phyloP scores from a whole-genome alignment of 2,329 filamentous ascomycete genomes.

The Periconia sp. region DNA sequence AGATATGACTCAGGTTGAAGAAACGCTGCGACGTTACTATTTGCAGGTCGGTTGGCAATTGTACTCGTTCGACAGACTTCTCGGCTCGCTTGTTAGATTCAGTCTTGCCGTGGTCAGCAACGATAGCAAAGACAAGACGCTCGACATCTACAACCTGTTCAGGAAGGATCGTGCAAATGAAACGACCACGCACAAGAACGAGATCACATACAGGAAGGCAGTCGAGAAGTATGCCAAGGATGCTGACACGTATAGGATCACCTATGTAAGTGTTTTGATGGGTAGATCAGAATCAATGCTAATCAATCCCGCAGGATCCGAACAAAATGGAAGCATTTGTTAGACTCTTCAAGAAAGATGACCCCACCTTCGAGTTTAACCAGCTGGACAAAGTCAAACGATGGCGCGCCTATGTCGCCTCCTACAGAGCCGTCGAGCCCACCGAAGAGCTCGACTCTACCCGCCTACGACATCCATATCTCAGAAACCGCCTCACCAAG shows the following conservation, averaged over 20 bases:
- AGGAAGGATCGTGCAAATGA: constrained; percentile 80
- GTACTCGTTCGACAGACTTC: constrained; percentile 89
- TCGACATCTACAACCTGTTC: constrained; percentile 88
- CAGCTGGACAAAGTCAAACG: constrained; percentile 67
- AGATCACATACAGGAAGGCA: constrained; percentile 88
- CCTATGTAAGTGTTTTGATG: constrained; percentile 82
- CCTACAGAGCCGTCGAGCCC: constrained; percentile 85
- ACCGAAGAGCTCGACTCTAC: constrained; percentile 60
- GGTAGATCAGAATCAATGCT: constrained; percentile 20
- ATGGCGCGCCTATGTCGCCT: constrained; percentile 96
- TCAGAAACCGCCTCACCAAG: constrained; percentile 49
- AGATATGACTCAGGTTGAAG: constrained; percentile 84
- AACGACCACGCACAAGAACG: constrained; percentile 85
- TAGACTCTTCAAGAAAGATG: constrained; percentile 86
- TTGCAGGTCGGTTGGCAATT: constrained; percentile 89
- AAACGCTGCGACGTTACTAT: constrained; percentile 90
- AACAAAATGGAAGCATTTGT: constrained; percentile 76
- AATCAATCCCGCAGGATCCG: constrained; percentile 49
- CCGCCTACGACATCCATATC: constrained; percentile 47
- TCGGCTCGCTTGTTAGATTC: constrained; percentile 80
- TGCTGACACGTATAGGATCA: constrained; percentile 86
- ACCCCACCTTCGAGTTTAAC: constrained; percentile 76
- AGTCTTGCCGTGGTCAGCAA: constrained; percentile 82
- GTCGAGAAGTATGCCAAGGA: constrained; percentile 94
- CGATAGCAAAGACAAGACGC: constrained; percentile 91